Conservation (phyloP, 179 eudicot species). For the Amaranthus tricolor region DNA sequence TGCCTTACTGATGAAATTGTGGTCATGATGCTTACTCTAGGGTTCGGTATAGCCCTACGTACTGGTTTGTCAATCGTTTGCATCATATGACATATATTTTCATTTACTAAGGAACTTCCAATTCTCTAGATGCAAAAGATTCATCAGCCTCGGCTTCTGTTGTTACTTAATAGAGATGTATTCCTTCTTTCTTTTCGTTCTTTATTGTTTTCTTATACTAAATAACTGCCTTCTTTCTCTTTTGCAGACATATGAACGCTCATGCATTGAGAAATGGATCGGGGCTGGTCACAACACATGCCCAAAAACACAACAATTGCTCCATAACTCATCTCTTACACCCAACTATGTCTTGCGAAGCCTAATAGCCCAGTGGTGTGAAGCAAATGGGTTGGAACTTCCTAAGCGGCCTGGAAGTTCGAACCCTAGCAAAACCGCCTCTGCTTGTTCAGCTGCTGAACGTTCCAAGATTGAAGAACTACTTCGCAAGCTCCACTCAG, state of each 20-base stretch:
- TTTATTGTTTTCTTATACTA: not conserved
- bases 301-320: constrained; percentile 89
- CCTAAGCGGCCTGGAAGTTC: constrained; percentile 62
- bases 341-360: constrained; percentile 87
- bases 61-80: not conserved
- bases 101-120: not conserved
- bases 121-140: not conserved
- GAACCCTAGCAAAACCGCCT: constrained; percentile 36
- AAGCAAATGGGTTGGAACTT: constrained; percentile 73
- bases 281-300: constrained; percentile 77
- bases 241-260: constrained; percentile 83
- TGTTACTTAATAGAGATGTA: not conserved
- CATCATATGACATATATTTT: not conserved
- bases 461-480: constrained; percentile 58
- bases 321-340: constrained; percentile 60
- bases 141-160: not conserved
- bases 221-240: constrained; percentile 21
- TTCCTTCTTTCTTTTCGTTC: not conserved
- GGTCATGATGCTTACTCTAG: not conserved
- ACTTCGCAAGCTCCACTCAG: constrained; percentile 55
- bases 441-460: constrained; percentile 67
- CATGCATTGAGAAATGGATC: constrained; percentile 91
- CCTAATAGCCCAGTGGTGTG: constrained; percentile 96
- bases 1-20: not conserved
- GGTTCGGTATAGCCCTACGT: not conserved